phyloP scores from a whole-genome alignment of 306 rosid genomes.

The Acacia melanoxylon region DNA sequence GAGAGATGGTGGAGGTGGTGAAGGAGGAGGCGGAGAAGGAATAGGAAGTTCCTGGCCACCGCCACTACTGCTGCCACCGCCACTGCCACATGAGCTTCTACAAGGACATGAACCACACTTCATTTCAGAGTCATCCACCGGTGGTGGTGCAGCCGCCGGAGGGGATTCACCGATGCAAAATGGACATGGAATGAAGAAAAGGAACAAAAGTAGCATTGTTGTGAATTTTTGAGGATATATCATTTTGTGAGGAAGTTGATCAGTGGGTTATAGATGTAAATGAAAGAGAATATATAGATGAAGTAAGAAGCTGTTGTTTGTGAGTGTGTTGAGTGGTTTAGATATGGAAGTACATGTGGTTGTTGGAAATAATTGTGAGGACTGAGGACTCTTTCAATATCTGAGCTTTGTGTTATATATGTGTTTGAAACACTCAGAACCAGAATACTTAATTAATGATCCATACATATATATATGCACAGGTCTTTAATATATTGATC shows the following conservation, averaged over 20 bases:
- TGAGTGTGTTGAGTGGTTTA: not conserved
- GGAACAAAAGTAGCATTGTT: not conserved
- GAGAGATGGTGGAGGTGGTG: conserved; percentile 32
- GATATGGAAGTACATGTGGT: conserved; percentile 68
- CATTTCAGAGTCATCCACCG: conserved; percentile 34
- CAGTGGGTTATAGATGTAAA: too few relatives aligned
- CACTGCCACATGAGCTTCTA: conserved; percentile 42
- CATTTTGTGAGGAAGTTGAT: conserved; percentile 25
- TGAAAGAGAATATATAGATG: conserved; percentile 32
- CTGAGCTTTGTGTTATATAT: not conserved
- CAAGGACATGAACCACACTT: conserved; percentile 91
- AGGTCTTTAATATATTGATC: conserved; percentile 18
- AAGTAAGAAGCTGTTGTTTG: conserved; percentile 10
- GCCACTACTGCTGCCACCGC: not conserved
- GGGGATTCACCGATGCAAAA: conserved; percentile 13
- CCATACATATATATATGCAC: not conserved
- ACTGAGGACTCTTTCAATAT: conserved; percentile 33
- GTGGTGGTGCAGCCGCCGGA: conserved; percentile 13
- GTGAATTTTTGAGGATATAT: conserved; percentile 24
- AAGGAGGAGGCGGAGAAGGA: conserved; percentile 37
- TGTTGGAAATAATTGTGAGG: conserved; percentile 44
- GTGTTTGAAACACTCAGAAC: conserved; percentile 6
- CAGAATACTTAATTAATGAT: not conserved
- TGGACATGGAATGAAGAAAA: conserved; percentile 37
- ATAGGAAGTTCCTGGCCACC: conserved; percentile 35